Evolutionary conservation across 2,329 filamentous ascomycete species (phyloP), one percentile per base, ranked within the genome.

Genomic region (Aspergillus vadensis): DNA sequence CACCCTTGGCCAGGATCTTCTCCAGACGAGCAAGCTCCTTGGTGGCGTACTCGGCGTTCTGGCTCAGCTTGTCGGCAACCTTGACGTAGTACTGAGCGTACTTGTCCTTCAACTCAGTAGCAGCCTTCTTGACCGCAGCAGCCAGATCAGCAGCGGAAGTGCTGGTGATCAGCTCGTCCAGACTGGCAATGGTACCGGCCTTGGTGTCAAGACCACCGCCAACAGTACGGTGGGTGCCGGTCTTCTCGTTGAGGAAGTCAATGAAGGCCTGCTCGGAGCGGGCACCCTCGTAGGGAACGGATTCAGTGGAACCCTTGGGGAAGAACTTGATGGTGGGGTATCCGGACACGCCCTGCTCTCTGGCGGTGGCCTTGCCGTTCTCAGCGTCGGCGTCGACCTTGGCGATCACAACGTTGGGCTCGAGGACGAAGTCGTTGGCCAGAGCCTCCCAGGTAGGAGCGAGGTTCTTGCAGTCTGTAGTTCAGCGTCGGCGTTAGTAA

Each of bases 281-380:
- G 63, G 85, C 91, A 63, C 90, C 89, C 57, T 83, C 80, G 84
- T 97, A 99, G 49, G 82, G 74, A 69, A 88, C 84, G 49, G 87
- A 77, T 72, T 90, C 87, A 65, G 85, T 90, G 73, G 88, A 91
- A 69, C 92, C 93, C 76, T 90, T 90, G 68, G 92, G 86, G 86
- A 97, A 99, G 86, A 89, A 99, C 82, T 97, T 97, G 83, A 99
- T 97, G 64, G 95, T 99, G 53, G 95, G 95, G 84, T 96, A 99
- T 38, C 90, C 91, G 58, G 85, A 85, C 68, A 99, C 86, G 63
- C 88, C 91, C 74, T 95, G 88, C 55, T 88, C 87, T 73, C 86
- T 79, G 55, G 92, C 89, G 53, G 88, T 87, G 48, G 85, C 85
- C 81, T 97, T 97, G 77, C 89, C 87, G 78, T 91, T 91, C 70